Conservation (phyloP, 371 early-diverging fungal species). For the Mucor irregularis region DNA sequence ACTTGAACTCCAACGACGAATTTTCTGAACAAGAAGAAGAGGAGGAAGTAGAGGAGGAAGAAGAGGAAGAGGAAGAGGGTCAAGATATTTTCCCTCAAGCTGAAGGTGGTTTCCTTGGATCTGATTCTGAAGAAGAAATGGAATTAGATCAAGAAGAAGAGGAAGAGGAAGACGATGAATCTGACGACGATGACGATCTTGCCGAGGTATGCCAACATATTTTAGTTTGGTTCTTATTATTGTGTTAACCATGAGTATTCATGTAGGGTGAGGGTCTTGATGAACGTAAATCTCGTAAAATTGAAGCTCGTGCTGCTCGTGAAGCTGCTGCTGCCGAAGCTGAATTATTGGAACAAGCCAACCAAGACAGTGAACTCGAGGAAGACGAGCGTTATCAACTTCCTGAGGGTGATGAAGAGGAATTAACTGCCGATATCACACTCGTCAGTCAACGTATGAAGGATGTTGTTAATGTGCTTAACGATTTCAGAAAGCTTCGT, state of each 20-base stretch:
- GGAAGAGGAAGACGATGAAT: conserved; percentile 41
- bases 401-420: conserved; percentile 73
- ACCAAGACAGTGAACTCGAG: conserved; percentile 74
- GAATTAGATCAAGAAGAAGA: conserved; percentile 39
- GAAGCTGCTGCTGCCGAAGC: conserved; percentile 64
- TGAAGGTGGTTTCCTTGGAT: conserved; percentile 54
- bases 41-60: conserved; percentile 27
- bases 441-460: conserved; percentile 85
- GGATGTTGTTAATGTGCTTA: conserved; percentile 84
- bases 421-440: conserved; percentile 60
- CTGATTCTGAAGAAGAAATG: conserved; percentile 55
- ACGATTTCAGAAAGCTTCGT: conserved; percentile 84
- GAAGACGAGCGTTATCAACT: conserved; percentile 70
- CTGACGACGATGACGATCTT: conserved; percentile 40
- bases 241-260: neutral
- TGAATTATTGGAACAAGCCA: conserved; percentile 73
- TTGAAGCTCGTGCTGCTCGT: conserved; percentile 62
- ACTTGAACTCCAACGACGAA: conserved; percentile 25
- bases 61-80: conserved; percentile 33
- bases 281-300: conserved; percentile 71
- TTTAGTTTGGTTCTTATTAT: conserved; percentile 3
- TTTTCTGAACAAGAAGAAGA: conserved; percentile 46
- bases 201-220: conserved; percentile 31
- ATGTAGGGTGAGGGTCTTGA: conserved; percentile 51
- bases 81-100: conserved; percentile 53